Conservation (phyloP, 345 rosid species). For the Dovyalis caffra region DNA sequence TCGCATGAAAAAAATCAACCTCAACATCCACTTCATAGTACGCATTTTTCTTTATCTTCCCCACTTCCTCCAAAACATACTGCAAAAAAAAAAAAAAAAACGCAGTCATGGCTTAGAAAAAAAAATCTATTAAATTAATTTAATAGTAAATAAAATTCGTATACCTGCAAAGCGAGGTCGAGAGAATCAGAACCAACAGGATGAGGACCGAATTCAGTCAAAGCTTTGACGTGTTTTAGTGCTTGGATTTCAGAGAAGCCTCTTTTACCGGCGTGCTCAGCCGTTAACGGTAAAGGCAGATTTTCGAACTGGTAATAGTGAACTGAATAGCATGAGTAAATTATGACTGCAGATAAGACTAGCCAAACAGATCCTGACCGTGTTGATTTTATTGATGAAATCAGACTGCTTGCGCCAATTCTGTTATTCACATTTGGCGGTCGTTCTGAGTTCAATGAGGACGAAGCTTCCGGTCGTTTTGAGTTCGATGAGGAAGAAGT, state of each 20-base stretch:
- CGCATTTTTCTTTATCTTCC: constrained; percentile 57
- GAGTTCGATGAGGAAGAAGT: constrained; percentile 12
- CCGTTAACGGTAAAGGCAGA: constrained; percentile 66
- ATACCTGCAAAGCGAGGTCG: constrained; percentile 68
- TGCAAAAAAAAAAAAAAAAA: constrained; percentile 27
- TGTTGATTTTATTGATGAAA: background rate
- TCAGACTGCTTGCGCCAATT: background rate
- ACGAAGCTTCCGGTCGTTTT: background rate
- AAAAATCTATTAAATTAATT: no score
- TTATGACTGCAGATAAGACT: constrained; percentile 18
- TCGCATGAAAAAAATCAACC: constrained; percentile 68
- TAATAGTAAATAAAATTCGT: no score
- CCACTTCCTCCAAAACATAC: constrained; percentile 77
- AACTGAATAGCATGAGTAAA: constrained; percentile 63
- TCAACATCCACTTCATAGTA: constrained; percentile 86
- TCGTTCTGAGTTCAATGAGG: background rate
- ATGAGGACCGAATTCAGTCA: constrained; percentile 86
- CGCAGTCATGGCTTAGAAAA: no score
- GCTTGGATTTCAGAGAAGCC: constrained; percentile 91
- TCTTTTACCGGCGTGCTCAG: constrained; percentile 83
- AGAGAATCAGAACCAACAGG: constrained; percentile 83
- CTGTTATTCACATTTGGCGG: background rate
- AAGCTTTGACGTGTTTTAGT: constrained; percentile 62
- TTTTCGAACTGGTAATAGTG: constrained; percentile 56
- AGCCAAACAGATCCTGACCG: background rate